Evolutionary conservation across 768 basidiomycete species (phyloP).

Genomic region (Agaricus blazei): DNA sequence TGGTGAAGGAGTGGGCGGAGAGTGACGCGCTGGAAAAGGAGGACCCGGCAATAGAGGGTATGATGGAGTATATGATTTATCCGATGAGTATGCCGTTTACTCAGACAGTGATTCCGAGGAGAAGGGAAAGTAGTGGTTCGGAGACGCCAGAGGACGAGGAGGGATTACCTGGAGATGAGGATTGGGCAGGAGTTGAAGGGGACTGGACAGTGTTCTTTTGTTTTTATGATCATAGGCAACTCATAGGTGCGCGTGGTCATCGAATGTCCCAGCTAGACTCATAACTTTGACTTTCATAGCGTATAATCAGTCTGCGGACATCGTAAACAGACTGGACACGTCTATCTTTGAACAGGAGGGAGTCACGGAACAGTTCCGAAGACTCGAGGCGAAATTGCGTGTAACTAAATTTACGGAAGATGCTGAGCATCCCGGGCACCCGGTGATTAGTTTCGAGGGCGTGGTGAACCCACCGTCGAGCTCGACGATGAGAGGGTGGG

Average conservation of each 20-base stretch:
- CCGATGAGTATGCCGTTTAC: slow-evolving; percentile 50
- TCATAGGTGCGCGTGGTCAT: slow-evolving; percentile 43
- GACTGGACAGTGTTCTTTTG: slow-evolving; percentile 61
- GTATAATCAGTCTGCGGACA: slow-evolving; percentile 37
- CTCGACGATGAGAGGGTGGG: slow-evolving; percentile 46
- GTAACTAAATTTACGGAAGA: slow-evolving; percentile 38
- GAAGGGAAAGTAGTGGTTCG: slow-evolving; percentile 11
- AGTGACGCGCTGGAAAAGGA: slow-evolving; percentile 15
- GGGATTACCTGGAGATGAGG: slow-evolving; percentile 16
- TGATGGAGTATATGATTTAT: slow-evolving; percentile 31
- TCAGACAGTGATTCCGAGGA: slow-evolving; percentile 42
- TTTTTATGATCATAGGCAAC: slow-evolving; percentile 64
- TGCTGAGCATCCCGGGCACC: slow-evolving; percentile 42
- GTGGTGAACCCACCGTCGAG: slow-evolving; percentile 37
- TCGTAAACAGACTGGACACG: slow-evolving; percentile 18
- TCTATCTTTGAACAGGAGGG: slow-evolving; percentile 45
- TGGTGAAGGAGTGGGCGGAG: not conserved
- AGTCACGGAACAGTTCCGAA: slow-evolving; percentile 49
- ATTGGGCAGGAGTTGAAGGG: slow-evolving; percentile 60
- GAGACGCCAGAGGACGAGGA: slow-evolving; percentile 22
- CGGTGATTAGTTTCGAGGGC: slow-evolving; percentile 50
- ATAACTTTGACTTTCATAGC: slow-evolving; percentile 22
- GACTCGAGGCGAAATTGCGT: slow-evolving; percentile 40
- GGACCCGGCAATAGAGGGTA: slow-evolving; percentile 19
- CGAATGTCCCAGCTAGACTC: slow-evolving; percentile 10